phyloP scores from a whole-genome alignment of 2,329 filamentous ascomycete species.

The Trichoderma aggressivum region DNA sequence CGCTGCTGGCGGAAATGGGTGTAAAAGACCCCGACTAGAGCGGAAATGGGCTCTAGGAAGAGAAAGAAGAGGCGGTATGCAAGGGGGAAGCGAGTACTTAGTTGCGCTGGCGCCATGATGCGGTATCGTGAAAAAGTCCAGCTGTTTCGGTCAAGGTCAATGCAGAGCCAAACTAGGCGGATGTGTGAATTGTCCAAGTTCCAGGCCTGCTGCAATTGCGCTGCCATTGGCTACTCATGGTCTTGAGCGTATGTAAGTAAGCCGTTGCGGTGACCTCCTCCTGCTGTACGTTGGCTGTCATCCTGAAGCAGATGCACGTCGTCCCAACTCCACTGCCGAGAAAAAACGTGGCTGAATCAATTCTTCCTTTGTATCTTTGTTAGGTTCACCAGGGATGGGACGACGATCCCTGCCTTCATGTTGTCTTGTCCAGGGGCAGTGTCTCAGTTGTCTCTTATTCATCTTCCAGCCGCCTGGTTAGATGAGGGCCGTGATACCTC shows the following conservation, averaged over 20 bases:
- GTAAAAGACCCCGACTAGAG: constrained; percentile 51
- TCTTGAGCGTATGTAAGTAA: background rate
- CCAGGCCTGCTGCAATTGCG: background rate
- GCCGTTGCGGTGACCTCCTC: background rate
- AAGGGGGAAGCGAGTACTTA: constrained; percentile 49
- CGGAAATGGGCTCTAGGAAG: constrained; percentile 61
- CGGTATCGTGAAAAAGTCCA: background rate
- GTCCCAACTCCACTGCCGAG: background rate
- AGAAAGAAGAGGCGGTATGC: constrained; percentile 72
- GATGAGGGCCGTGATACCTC: background rate
- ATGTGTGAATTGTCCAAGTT: background rate
- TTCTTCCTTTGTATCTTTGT: background rate
- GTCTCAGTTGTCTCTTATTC: background rate
- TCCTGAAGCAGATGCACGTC: background rate
- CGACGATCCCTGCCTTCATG: background rate
- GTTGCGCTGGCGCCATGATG: constrained; percentile 27
- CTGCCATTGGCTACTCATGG: background rate
- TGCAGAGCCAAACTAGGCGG: background rate
- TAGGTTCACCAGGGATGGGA: background rate
- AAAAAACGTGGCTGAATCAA: constrained; percentile 5
- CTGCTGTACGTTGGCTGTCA: background rate
- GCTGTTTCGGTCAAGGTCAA: background rate
- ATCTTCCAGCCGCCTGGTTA: background rate
- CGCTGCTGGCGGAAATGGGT: constrained; percentile 46
- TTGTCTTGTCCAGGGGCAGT: background rate